A percentile compares a stretch with the other conserved stretches of the same genome.
phyloP scores from a whole-genome alignment of 2,329 filamentous ascomycete species.

The Fusarium pininemorale region DNA sequence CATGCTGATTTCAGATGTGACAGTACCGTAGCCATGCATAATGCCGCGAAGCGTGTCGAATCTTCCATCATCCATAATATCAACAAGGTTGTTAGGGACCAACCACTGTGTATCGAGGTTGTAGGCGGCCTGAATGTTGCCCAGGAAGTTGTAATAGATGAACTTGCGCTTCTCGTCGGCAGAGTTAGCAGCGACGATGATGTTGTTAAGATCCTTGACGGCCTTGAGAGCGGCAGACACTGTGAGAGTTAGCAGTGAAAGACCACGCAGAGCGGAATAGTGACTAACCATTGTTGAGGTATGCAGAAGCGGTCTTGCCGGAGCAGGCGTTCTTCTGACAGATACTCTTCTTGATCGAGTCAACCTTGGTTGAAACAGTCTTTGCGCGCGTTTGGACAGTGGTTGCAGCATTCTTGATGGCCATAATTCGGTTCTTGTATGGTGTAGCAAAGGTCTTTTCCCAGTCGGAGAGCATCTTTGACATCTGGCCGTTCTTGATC shows the following conservation, averaged over 20 bases:
- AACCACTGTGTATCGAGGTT: background rate
- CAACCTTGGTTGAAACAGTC: slow-evolving; percentile 1
- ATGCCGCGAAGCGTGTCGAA: slow-evolving; percentile 5
- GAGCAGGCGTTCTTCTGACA: slow-evolving; percentile 22
- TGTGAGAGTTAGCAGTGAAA: background rate
- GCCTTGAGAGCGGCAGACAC: slow-evolving; percentile 6
- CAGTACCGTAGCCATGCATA: slow-evolving; percentile 15
- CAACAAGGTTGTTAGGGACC: background rate
- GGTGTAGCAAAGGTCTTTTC: slow-evolving; percentile 5
- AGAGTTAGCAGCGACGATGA: background rate
- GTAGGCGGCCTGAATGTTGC: slow-evolving; percentile 6
- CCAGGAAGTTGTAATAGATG: slow-evolving; percentile 8
- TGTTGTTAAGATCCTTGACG: slow-evolving; percentile 10
- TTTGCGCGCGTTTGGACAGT: slow-evolving; percentile 5
- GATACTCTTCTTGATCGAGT: background rate
- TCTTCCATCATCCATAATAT: background rate
- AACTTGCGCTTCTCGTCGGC: slow-evolving; percentile 10
- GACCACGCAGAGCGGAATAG: fast-evolving
- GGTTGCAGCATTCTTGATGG: slow-evolving; percentile 5
- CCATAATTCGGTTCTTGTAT: slow-evolving; percentile 15
- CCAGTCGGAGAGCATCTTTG: slow-evolving; percentile 13
- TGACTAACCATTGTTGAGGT: slow-evolving; percentile 14
- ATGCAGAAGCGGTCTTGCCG: slow-evolving; percentile 19
- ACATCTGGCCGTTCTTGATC: slow-evolving; percentile 16
- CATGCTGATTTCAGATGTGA: slow-evolving; percentile 8